Percentiles rank a stretch among this genome's conserved stretches.
Conservation (phyloP, 2,329 filamentous ascomycete species). For the Aspergillus clavatus region DNA sequence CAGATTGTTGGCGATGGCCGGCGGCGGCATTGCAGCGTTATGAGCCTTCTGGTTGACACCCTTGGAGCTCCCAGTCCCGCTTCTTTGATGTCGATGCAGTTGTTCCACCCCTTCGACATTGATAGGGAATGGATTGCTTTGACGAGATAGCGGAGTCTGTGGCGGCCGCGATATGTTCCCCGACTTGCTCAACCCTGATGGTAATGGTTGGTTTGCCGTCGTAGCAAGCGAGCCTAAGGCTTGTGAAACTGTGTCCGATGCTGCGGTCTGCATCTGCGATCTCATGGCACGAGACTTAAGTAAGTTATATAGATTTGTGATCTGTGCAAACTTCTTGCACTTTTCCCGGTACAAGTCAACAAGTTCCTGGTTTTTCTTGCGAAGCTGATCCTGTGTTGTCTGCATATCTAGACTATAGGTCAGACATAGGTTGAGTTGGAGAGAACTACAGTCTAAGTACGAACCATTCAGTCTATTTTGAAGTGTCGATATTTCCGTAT, state of each 20-base stretch:
- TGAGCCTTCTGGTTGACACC: constrained; percentile 20
- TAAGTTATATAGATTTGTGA: constrained; percentile 57
- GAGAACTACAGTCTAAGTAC: constrained; percentile 16
- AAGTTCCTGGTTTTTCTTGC: constrained; percentile 69
- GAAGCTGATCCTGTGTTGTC: constrained; percentile 57
- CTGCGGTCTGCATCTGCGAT: constrained; percentile 51
- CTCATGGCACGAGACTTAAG: constrained; percentile 54
- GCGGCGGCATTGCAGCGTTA: constrained; percentile 30
- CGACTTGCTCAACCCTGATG: constrained; percentile 10
- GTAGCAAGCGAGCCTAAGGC: constrained; percentile 37
- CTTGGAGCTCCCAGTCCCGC: constrained; percentile 36
- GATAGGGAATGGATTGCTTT: constrained; percentile 18
- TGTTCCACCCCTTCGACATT: constrained; percentile 31
- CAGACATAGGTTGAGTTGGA: background rate
- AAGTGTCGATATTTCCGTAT: constrained; percentile 63
- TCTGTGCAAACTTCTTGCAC: constrained; percentile 61
- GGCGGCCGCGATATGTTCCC: constrained; percentile 15
- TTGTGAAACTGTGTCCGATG: constrained; percentile 49
- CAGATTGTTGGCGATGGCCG: constrained; percentile 15
- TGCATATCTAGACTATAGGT: constrained; percentile 47
- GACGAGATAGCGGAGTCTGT: constrained; percentile 21
- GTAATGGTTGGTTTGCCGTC: constrained; percentile 14
- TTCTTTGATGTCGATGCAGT: constrained; percentile 37
- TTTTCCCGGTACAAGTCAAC: constrained; percentile 64
- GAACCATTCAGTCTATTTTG: constrained; percentile 61